Conservation (phyloP, 2,329 filamentous ascomycete genomes). For the Fusarium illudens region DNA sequence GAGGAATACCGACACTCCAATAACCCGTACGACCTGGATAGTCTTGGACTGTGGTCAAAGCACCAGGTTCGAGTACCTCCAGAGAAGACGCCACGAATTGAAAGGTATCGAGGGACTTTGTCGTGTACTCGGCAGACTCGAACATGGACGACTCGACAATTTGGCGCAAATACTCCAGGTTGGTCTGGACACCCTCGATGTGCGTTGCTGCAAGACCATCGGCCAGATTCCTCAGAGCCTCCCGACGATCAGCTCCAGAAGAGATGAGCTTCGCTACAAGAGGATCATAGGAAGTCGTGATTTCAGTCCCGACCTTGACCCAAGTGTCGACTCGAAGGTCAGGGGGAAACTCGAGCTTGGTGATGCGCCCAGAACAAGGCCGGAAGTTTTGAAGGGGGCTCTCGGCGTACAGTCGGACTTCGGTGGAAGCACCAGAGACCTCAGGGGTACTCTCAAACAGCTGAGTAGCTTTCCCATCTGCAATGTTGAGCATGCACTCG, state of each 20-base stretch:
- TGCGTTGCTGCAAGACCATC: slow-evolving; percentile 63
- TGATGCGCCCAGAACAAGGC: slow-evolving; percentile 66
- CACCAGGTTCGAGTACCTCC: slow-evolving; percentile 49
- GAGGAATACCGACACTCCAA: slow-evolving; percentile 52
- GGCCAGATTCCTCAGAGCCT: slow-evolving; percentile 70
- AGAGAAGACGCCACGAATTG: slow-evolving; percentile 40
- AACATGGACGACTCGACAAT: slow-evolving; percentile 44
- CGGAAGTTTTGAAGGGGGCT: slow-evolving; percentile 66
- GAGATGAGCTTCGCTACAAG: slow-evolving; percentile 81
- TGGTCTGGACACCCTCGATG: slow-evolving; percentile 47
- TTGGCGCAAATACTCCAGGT: slow-evolving; percentile 46
- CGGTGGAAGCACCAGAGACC: slow-evolving; percentile 47
- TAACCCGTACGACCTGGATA: slow-evolving; percentile 50
- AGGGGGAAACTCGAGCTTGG: slow-evolving; percentile 63
- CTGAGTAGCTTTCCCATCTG: slow-evolving; percentile 13
- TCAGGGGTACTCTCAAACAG: slow-evolving; percentile 22
- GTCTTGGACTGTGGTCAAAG: slow-evolving; percentile 52
- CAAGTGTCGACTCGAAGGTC: slow-evolving; percentile 69
- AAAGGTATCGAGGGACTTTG: slow-evolving; percentile 47
- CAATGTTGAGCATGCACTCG: slow-evolving; percentile 54
- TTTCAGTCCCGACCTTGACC: slow-evolving; percentile 73
- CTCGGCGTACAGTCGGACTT: slow-evolving; percentile 54
- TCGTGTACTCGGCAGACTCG: slow-evolving; percentile 42
- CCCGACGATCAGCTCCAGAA: slow-evolving; percentile 64
- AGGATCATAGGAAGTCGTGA: slow-evolving; percentile 79